Evolutionary conservation across 495 filamentous ascomycete species (phyloP).

Genomic region (Opeltia flavorubescens): DNA sequence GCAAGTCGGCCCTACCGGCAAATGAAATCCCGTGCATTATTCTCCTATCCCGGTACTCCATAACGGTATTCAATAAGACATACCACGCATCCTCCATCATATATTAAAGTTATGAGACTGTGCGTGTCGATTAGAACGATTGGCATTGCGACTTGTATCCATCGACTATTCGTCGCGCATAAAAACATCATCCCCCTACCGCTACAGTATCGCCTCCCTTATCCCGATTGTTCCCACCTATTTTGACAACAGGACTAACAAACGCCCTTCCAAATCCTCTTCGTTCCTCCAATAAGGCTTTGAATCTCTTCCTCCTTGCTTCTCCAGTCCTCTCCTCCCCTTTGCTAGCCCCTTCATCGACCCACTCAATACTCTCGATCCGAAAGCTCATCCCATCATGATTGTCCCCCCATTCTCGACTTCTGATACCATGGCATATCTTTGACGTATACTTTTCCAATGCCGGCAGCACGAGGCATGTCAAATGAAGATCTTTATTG

Average conservation of each 20-base stretch:
- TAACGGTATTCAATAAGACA: too few species aligned
- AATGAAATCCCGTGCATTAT: too few species aligned
- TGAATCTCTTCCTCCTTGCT: constrained; percentile 46
- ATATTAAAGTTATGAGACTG: too few species aligned
- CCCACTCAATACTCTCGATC: constrained; percentile 64
- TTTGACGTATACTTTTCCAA: constrained; percentile 63
- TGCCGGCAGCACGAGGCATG: constrained; percentile 63
- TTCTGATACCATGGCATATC: constrained; percentile 64
- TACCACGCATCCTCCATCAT: too few species aligned
- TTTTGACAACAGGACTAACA: neutral
- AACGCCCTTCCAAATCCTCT: neutral
- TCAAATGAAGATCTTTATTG: constrained; percentile 71
- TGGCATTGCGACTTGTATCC: too few species aligned
- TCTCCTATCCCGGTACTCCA: too few species aligned
- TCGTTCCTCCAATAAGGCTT: constrained; percentile 5
- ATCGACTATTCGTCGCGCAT: too few species aligned
- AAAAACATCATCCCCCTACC: constrained; percentile 7
- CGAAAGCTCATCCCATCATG: constrained; percentile 89
- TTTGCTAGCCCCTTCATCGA: constrained; percentile 53
- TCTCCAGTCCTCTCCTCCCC: constrained; percentile 50
- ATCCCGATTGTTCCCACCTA: neutral
- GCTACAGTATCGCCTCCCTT: neutral
- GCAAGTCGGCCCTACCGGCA: too few species aligned
- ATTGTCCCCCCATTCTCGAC: constrained; percentile 48
- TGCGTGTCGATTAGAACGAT: too few species aligned